A percentile compares a stretch with the other conserved stretches of the same genome.
phyloP scores from a whole-genome alignment of 2,329 filamentous ascomycete genomes.

The Hymenoscyphus repandus region DNA sequence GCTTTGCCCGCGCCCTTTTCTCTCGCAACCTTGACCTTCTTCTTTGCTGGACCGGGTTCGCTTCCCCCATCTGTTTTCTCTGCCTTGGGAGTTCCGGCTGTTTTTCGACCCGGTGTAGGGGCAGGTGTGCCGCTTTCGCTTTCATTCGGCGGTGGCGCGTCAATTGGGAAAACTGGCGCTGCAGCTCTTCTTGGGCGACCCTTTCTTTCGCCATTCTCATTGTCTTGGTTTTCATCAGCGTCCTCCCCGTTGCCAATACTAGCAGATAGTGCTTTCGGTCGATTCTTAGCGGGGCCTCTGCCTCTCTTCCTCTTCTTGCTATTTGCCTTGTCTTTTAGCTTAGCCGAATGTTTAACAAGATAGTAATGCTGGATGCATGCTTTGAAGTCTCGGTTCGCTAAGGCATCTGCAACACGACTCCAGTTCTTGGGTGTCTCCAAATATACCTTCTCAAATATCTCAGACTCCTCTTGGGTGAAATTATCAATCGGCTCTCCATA shows the following conservation, averaged over 20 bases:
- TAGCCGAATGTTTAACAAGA: constrained; percentile 67
- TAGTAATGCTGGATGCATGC: constrained; percentile 86
- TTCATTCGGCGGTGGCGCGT: constrained; percentile 52
- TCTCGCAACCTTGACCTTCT: constrained; percentile 27
- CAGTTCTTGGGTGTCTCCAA: constrained; percentile 76
- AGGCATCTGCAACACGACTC: constrained; percentile 66
- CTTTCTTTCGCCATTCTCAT: constrained; percentile 52
- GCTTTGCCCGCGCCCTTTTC: constrained; percentile 28
- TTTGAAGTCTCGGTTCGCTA: constrained; percentile 66
- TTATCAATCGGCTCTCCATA: constrained; percentile 69
- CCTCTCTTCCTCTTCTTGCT: constrained; percentile 42
- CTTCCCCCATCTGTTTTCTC: constrained; percentile 29
- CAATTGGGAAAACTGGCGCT: constrained; percentile 67
- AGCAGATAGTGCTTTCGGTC: constrained; percentile 59
- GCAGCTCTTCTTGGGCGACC: constrained; percentile 54
- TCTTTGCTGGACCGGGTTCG: constrained; percentile 35
- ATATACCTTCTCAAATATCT: constrained; percentile 68
- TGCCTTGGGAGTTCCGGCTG: constrained; percentile 39
- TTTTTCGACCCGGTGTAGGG: constrained; percentile 51
- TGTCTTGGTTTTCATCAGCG: constrained; percentile 30
- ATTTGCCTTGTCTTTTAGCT: constrained; percentile 71
- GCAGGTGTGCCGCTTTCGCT: constrained; percentile 53
- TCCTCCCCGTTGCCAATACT: constrained; percentile 52
- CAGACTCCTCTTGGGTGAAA: constrained; percentile 66
- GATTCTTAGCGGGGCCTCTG: constrained; percentile 42